phyloP scores from a whole-genome alignment of 768 basidiomycete genomes.

The Tricholoma furcatifolium region DNA sequence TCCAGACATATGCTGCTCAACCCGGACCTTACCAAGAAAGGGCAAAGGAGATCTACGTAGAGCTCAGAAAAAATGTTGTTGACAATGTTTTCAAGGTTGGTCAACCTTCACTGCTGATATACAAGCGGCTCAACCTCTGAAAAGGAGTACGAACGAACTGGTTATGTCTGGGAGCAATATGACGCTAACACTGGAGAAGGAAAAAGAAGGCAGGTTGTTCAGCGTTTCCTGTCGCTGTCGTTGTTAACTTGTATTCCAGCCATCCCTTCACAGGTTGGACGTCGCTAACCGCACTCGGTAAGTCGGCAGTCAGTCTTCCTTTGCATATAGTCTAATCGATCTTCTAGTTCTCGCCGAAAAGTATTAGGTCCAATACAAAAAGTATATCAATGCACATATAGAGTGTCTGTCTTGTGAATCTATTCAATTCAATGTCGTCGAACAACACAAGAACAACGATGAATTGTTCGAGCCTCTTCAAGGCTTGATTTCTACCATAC shows the following conservation, averaged over 20 bases:
- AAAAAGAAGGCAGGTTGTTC: slow-evolving; percentile 63
- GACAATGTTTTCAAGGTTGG: slow-evolving; percentile 70
- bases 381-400: background rate
- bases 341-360: slow-evolving; percentile 28
- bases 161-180: slow-evolving; percentile 98
- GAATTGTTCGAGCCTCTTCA: no score
- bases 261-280: slow-evolving; percentile 99
- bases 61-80: slow-evolving; percentile 79
- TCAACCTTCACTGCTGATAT: background rate
- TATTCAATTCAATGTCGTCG: background rate
- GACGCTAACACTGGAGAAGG: slow-evolving; percentile 83
- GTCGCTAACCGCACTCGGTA: slow-evolving; percentile 83
- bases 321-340: background rate
- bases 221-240: background rate
- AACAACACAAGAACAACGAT: background rate
- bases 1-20: slow-evolving; percentile 71
- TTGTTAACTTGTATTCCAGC: slow-evolving; percentile 36
- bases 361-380: slow-evolving; percentile 17
- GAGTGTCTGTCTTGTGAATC: background rate
- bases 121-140: background rate
- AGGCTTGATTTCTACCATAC: no score
- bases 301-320: slow-evolving; percentile 30
- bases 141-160: slow-evolving; percentile 89
- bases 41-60: slow-evolving; percentile 76
- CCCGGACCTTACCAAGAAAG: slow-evolving; percentile 79